Conservation (phyloP, 257 asterid genomes). For the Solanum etuberosum region DNA sequence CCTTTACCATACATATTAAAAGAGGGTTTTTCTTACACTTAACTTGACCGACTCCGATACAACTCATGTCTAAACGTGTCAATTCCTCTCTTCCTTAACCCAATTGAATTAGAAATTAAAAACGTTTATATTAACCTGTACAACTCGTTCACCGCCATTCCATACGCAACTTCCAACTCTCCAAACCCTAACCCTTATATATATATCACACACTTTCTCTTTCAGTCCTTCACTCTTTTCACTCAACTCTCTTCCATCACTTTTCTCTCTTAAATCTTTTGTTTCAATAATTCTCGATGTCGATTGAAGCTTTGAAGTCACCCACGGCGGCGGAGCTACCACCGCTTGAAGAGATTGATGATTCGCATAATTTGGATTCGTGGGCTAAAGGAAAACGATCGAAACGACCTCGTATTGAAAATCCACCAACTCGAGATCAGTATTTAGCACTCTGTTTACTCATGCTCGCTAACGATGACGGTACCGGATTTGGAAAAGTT, state of each 20-base stretch:
- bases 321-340: conserved; percentile 8
- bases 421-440: conserved; percentile 32
- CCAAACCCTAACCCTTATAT: background rate
- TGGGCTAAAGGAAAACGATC: conserved; percentile 42
- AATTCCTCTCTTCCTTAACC: background rate
- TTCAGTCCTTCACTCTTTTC: conserved; percentile 21
- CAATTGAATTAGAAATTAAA: background rate
- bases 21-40: background rate
- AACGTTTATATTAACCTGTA: background rate
- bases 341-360: background rate
- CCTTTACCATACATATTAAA: background rate
- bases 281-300: conserved; percentile 19
- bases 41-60: conserved; percentile 12
- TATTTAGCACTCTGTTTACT: conserved; percentile 59
- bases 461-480: conserved; percentile 39
- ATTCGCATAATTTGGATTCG: conserved; percentile 1
- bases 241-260: background rate
- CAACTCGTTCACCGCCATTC: conserved; percentile 49
- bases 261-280: background rate
- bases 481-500: background rate
- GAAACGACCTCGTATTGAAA: conserved; percentile 20
- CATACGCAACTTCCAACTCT: conserved; percentile 65
- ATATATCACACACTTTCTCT: conserved; percentile 5
- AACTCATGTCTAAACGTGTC: background rate
- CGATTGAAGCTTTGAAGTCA: conserved; percentile 47